Conservation (phyloP, 495 filamentous ascomycete genomes). For the Neurospora intermedia region DNA sequence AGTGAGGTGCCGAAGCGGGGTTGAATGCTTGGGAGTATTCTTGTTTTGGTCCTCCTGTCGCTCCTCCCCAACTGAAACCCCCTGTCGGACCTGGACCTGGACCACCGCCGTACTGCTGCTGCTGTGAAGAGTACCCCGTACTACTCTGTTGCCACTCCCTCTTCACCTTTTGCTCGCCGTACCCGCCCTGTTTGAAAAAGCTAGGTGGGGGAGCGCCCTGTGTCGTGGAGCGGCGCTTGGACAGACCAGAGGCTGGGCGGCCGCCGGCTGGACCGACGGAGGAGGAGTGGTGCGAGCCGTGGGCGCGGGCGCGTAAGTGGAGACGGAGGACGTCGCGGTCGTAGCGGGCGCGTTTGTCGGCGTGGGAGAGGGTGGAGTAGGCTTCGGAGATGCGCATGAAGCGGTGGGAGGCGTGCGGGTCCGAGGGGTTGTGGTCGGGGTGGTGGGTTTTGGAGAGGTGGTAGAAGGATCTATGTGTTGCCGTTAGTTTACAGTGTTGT, state of each 20-base stretch:
- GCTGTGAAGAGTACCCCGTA: not conserved
- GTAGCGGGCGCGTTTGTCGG: conserved; percentile 64
- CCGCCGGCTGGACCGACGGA: conserved; percentile 46
- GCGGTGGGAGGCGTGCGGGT: conserved; percentile 59
- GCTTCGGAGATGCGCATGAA: conserved; percentile 84
- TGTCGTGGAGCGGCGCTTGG: conserved; percentile 58
- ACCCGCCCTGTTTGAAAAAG: conserved; percentile 75
- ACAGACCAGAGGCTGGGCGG: conserved; percentile 68
- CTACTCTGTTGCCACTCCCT: conserved; percentile 31
- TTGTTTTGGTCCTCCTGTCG: conserved; percentile 33
- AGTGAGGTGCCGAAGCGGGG: conserved; percentile 47
- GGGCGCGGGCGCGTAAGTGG: conserved; percentile 20
- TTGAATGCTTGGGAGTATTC: not conserved
- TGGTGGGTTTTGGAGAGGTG: conserved; percentile 84
- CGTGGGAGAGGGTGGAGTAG: conserved; percentile 65
- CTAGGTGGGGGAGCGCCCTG: conserved; percentile 82
- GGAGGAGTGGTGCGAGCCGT: conserved; percentile 40
- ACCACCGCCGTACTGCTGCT: too few species aligned
- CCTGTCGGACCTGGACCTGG: not conserved
- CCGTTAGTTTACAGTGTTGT: not conserved
- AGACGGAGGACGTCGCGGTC: conserved; percentile 53
- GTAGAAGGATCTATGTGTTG: conserved; percentile 67
- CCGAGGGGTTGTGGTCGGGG: conserved; percentile 76
- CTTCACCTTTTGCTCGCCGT: conserved; percentile 44
- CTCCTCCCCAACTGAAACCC: conserved; percentile 2